phyloP scores from a whole-genome alignment of 2,329 filamentous ascomycete species.

The Aspergillus fijiensis region DNA sequence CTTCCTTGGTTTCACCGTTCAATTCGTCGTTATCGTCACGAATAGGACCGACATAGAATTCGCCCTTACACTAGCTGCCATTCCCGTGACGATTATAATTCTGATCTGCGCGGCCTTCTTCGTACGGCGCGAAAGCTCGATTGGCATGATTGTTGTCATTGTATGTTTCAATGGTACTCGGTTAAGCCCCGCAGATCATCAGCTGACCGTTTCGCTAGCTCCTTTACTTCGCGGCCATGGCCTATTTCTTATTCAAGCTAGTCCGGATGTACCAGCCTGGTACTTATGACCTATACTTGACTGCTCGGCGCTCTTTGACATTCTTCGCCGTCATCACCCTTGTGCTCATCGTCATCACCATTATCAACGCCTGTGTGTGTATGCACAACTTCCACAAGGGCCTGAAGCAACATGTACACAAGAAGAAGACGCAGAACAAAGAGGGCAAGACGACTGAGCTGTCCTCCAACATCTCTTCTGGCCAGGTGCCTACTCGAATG shows the following conservation, averaged over 20 bases:
- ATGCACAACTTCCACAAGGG: slow-evolving; percentile 88
- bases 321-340: slow-evolving; percentile 94
- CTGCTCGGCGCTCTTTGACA: slow-evolving; percentile 81
- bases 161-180: slow-evolving; percentile 40
- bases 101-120: slow-evolving; percentile 81
- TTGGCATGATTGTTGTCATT: slow-evolving; percentile 76
- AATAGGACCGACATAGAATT: slow-evolving; percentile 71
- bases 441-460: slow-evolving; percentile 46
- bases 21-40: slow-evolving; percentile 91
- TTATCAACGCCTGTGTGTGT: slow-evolving; percentile 81
- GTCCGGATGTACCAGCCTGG: slow-evolving; percentile 82
- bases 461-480: slow-evolving; percentile 34
- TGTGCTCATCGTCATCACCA: slow-evolving; percentile 81
- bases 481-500: slow-evolving; percentile 43
- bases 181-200: not conserved
- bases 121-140: slow-evolving; percentile 76
- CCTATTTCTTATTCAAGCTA: slow-evolving; percentile 98
- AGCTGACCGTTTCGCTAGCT: slow-evolving; percentile 45
- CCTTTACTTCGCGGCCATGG: slow-evolving; percentile 83
- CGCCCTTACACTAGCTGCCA: slow-evolving; percentile 80
- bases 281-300: slow-evolving; percentile 63
- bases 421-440: slow-evolving; percentile 55
- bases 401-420: slow-evolving; percentile 79
- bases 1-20: slow-evolving; percentile 97
- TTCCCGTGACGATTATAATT: slow-evolving; percentile 87